Percentiles rank a stretch among this genome's conserved stretches.
phyloP scores from a whole-genome alignment of 768 basidiomycete species.

The Termitomyces heimii region DNA sequence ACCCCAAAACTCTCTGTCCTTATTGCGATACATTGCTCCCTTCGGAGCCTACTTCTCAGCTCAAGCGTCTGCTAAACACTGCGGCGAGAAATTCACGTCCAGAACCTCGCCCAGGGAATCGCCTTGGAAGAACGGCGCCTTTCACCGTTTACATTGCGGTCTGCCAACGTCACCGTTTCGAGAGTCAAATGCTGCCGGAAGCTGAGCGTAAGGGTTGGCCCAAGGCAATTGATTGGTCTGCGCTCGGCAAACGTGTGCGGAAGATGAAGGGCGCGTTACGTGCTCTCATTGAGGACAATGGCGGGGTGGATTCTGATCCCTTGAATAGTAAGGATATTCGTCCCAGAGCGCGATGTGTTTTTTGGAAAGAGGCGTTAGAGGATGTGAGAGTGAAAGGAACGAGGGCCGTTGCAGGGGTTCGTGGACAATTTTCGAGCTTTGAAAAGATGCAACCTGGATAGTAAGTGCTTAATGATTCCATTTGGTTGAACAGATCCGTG shows the following conservation, averaged over 20 bases:
- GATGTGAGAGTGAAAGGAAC: constrained; percentile 63
- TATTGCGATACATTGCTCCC: constrained; percentile 77
- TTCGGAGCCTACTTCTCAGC: constrained; percentile 48
- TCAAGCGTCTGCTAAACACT: constrained; percentile 46
- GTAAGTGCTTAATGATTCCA: constrained; percentile 37
- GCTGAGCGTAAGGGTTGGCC: constrained; percentile 76
- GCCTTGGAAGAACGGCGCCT: constrained; percentile 51
- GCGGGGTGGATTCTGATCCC: constrained; percentile 2
- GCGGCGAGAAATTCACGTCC: constrained; percentile 48
- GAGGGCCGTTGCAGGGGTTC: constrained; percentile 59
- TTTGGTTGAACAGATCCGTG: not conserved
- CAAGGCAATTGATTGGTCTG: constrained; percentile 58
- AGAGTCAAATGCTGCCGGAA: constrained; percentile 64
- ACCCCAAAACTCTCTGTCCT: constrained; percentile 67
- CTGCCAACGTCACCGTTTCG: constrained; percentile 78
- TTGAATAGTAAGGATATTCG: constrained; percentile 22
- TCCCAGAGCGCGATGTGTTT: constrained; percentile 39
- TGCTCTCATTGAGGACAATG: constrained; percentile 45
- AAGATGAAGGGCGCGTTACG: constrained; percentile 41
- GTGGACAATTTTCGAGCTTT: constrained; percentile 74
- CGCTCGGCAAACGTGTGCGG: constrained; percentile 47
- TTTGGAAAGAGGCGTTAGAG: constrained; percentile 63
- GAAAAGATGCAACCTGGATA: constrained; percentile 86
- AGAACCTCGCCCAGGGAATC: constrained; percentile 65
- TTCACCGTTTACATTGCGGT: constrained; percentile 57